Percentiles rank a stretch among this genome's conserved stretches.
Evolutionary conservation across 2,329 filamentous ascomycete genomes (phyloP).

Genomic region (Lecanosticta acicola): DNA sequence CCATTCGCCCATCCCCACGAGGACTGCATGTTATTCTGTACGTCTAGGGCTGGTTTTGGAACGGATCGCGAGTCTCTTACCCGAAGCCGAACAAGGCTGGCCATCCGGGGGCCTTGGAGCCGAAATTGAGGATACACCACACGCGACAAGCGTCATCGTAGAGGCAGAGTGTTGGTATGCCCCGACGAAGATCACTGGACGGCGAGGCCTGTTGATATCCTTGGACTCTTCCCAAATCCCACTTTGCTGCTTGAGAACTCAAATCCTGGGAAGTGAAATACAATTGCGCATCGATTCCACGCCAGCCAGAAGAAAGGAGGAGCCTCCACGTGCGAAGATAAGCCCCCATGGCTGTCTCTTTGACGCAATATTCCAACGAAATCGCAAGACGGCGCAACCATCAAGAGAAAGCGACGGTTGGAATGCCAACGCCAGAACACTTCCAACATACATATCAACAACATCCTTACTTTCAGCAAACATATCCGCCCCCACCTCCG

Average conservation of each 20-base stretch:
- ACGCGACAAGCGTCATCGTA: background rate
- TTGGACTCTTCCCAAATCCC: background rate
- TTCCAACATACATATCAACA: conserved; percentile 6
- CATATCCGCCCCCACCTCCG: conserved; percentile 3
- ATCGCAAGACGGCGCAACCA: conserved; percentile 5
- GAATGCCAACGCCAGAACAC: conserved; percentile 10
- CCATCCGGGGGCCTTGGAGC: background rate
- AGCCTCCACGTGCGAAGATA: too few relatives aligned
- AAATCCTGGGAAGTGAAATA: too few relatives aligned
- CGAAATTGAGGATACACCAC: background rate
- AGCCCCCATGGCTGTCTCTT: conserved; percentile 14
- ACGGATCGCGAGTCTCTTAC: too few relatives aligned
- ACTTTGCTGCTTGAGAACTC: background rate
- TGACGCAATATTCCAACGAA: conserved; percentile 7
- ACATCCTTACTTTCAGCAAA: conserved; percentile 1
- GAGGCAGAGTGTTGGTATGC: background rate
- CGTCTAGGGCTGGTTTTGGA: too few relatives aligned
- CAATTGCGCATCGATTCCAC: background rate
- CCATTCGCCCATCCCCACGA: background rate
- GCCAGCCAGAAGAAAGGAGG: background rate
- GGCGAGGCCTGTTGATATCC: too few relatives aligned
- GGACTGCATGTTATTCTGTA: background rate
- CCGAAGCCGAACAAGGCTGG: background rate
- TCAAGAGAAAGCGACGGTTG: conserved; percentile 2
- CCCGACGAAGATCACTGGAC: background rate